Conservation (phyloP, 208 protist genomes). For the Trypanosoma theileri region DNA sequence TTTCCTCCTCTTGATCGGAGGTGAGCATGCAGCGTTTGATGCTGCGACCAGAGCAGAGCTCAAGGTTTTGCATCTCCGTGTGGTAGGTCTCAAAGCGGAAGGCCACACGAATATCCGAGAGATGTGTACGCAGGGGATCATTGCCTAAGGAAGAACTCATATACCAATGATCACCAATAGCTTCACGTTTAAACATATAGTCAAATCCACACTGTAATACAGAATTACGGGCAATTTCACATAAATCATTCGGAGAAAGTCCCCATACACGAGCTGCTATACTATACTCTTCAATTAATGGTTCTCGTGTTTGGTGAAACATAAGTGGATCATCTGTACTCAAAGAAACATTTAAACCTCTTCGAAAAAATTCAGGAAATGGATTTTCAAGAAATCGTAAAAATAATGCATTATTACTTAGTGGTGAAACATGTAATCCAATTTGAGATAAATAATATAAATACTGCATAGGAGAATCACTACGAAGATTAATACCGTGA, state of each 20-base stretch:
- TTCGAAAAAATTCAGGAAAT: constrained; percentile 95
- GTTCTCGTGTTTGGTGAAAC: constrained; percentile 98
- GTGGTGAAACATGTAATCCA: constrained; percentile 98
- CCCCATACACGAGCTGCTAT: constrained; percentile 93
- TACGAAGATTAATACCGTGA: constrained; percentile 97
- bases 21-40: constrained; percentile 85
- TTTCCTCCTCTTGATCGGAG: constrained; percentile 73
- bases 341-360: constrained; percentile 97
- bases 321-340: constrained; percentile 96
- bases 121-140: constrained; percentile 83
- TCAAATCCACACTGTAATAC: constrained; percentile 92
- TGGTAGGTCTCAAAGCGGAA: constrained; percentile 94
- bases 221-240: constrained; percentile 92
- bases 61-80: constrained; percentile 84
- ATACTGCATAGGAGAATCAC: constrained; percentile 96
- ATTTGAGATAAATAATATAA: constrained; percentile 98
- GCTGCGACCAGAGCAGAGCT: constrained; percentile 56
- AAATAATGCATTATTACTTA: constrained; percentile 99
- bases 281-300: constrained; percentile 93
- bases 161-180: constrained; percentile 89
- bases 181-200: constrained; percentile 83
- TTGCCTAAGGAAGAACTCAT: constrained; percentile 90
- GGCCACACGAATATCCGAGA: constrained; percentile 92
- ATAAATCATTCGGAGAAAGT: constrained; percentile 88
- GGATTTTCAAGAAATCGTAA: constrained; percentile 97